Evolutionary conservation across 1,139 yeast genomes (phyloP), one percentile per base, ranked within the genome.

Genomic region (Taphrina deformans): DNA sequence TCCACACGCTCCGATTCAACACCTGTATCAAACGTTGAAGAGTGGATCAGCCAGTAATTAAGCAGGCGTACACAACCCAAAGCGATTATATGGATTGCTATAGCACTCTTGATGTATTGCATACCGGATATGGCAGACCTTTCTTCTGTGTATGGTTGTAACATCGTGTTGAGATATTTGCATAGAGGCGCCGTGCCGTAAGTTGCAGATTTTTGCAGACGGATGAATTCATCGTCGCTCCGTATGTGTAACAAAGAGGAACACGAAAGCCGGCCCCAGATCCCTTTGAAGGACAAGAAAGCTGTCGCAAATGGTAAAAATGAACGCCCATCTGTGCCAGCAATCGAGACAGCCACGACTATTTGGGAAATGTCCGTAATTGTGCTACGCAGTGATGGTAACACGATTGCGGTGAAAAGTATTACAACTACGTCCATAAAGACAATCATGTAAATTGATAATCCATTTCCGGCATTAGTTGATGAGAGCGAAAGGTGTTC

Each of bases 341-440:
- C 38, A 27, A 59, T 26, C 27, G 56, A 48, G 14, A 59, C 29
- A 10, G 63, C 63, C 21, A 59, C 48, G 18, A 59, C 29, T 23
- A 59, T 31, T 18, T 59, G 56, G 4, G 63, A 48, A 10, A 50
- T 27, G 21, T 59, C 63, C 31, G 63, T 59, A 12, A 59, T 50
- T 16, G 56, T 40, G 31, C 12, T 50, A 4, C 63, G 48, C 63
- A 59, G 27, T 9, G 63, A 48, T 12, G 63, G 63, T 31, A 59
- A 16, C 21, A 50, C 35, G 40, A 59, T 31, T 4, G 56, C 51
- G 6, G 56, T 50, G 14, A 59, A 50, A 14, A 48, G 16, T 0
- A 59, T 41, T 18, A 59, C 55, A 14, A 59, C 29, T 18, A 44
- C 27, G 38, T 59, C 63, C 40, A 59, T 44, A 24, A 59, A 59